Base-by-base conservation (phyloP, 192 early-diverging fungal genomes). In the Phycomyces blakesleeanus region DNA sequence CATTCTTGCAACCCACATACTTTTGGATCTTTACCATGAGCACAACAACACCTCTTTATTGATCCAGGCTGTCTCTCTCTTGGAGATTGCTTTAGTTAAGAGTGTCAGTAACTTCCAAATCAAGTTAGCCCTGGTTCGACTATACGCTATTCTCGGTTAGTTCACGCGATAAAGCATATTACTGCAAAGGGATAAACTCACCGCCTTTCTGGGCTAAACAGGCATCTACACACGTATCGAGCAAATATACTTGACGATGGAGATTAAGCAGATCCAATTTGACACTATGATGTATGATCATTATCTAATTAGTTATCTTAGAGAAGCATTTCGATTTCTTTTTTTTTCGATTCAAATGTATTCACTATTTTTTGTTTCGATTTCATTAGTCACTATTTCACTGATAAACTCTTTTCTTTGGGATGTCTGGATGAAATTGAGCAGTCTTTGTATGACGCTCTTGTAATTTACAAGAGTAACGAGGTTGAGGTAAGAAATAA, bases 241-340 rank as follows among this genome's bases (percentile, higher is more conserved):
- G 26, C 75, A 76, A 14, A 77, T 92, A 55, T 86, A 81, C 75
- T 78, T 78, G 54, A 80, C 85, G 0, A 81, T 98, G 79, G 87
- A 89, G 56, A 86, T 96, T 71, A 98, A 98, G 69, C 85, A 95
- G 68, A 81, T 96, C n/a, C 92, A 95, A 76, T 78, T 84, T 58
- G 96, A 98, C 67, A 93, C 96, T 0, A 73, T 96, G 55, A 87
- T 86, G 60, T 86, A 80, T 63, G 58, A 51, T 78, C 11, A 49
- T 56, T 47, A 74, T 71, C 18, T 59, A 79, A n/a, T 67, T 60
- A 25, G 64, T 67, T 47, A n/a, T n/a, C n/a, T n/a, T n/a, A n/a
- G n/a, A n/a, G n/a, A n/a, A n/a, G n/a, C n/a, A n/a, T n/a, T n/a
- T n/a, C n/a, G n/a, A n/a, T 53, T 55, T 10, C 63, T 80, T 34